Percentiles rank a stretch among this genome's conserved stretches.
Conservation (phyloP, 257 asterid species). For the Anisodus tanguticus region DNA sequence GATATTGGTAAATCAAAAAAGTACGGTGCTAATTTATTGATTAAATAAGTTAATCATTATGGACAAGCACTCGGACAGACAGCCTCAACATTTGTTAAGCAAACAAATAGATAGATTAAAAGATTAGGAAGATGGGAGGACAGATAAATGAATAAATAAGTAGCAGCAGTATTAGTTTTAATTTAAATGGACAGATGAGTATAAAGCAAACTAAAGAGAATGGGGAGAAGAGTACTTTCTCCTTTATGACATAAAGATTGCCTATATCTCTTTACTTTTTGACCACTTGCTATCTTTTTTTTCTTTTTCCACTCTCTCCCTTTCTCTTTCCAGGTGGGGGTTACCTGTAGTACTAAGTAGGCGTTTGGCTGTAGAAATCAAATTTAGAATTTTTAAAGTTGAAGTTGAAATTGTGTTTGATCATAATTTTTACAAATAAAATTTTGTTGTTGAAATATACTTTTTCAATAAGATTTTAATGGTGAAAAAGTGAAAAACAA, state of each 20-base stretch:
- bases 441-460: too few relatives aligned
- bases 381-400: too few relatives aligned
- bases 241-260: not conserved
- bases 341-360: too few relatives aligned
- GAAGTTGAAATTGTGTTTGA: too few relatives aligned
- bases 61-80: slow-evolving; percentile 10
- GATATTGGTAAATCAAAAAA: not conserved
- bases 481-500: too few relatives aligned
- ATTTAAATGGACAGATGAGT: not conserved
- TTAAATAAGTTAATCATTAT: not conserved
- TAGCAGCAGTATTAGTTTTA: not conserved
- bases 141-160: not conserved
- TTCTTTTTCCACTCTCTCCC: not conserved
- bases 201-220: not conserved
- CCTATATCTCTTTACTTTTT: not conserved
- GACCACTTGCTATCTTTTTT: not conserved
- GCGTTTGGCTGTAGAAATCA: too few relatives aligned
- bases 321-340: too few relatives aligned
- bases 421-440: too few relatives aligned
- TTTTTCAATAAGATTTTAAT: too few relatives aligned
- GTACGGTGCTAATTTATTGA: not conserved
- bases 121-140: not conserved
- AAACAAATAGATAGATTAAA: not conserved
- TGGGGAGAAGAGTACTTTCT: not conserved
- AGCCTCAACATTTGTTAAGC: not conserved